phyloP scores from a whole-genome alignment of 2,329 filamentous ascomycete species.

The Fusarium sp. region DNA sequence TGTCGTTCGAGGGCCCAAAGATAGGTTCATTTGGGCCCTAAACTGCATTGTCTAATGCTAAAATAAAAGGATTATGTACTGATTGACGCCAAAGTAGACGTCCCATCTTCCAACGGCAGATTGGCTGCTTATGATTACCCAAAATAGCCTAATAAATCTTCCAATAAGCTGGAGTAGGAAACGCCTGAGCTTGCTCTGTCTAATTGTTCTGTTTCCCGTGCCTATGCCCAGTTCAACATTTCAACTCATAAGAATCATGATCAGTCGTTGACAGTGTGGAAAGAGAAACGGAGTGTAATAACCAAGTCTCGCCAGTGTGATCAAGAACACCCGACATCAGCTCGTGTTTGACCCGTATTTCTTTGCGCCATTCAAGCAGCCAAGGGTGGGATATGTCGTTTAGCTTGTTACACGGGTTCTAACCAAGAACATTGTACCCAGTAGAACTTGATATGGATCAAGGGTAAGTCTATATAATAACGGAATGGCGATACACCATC shows the following conservation, averaged over 20 bases:
- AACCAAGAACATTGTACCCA: background rate
- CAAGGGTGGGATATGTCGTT: background rate
- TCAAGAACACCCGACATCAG: background rate
- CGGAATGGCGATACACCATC: slow-evolving; percentile 20
- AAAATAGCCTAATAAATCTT: slow-evolving; percentile 11
- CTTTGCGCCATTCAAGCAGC: background rate
- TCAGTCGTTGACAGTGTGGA: slow-evolving; percentile 1
- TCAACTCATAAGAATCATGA: slow-evolving; percentile 22
- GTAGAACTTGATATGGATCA: slow-evolving; percentile 1
- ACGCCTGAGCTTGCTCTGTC: slow-evolving; percentile 2
- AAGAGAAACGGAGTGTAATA: slow-evolving; percentile 4
- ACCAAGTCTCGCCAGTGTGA: slow-evolving; percentile 1
- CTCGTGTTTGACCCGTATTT: background rate
- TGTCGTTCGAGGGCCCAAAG: background rate
- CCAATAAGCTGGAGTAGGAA: slow-evolving; percentile 1
- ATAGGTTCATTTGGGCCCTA: background rate
- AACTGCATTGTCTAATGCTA: slow-evolving; percentile 17
- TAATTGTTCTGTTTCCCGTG: slow-evolving; percentile 26
- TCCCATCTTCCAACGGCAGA: slow-evolving; percentile 1
- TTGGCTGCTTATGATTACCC: slow-evolving; percentile 2
- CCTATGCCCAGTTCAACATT: slow-evolving; percentile 1
- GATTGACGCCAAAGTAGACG: slow-evolving; percentile 14
- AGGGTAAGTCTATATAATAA: background rate
- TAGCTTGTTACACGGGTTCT: background rate
- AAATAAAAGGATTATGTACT: slow-evolving; percentile 26